These are phyloP conservation scores for Camelina laxa DNA, from an alignment of 345 rosid species.

Conservation along the genomic window DNA sequence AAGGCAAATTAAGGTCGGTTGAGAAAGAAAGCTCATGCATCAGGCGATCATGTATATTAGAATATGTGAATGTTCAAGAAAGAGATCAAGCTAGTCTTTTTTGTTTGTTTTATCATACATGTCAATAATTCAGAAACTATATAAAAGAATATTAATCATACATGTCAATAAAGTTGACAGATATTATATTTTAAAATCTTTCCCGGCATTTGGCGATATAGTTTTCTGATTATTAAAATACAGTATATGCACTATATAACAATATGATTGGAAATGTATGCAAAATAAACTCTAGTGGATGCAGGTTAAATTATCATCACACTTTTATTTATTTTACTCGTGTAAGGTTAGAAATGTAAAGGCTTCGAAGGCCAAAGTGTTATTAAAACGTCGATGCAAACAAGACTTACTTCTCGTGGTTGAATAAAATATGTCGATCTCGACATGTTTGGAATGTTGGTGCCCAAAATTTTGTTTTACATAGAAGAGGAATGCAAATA, in stretches of 20 bases:
- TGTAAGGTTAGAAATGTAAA: too few relatives aligned
- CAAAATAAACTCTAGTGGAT: neutral
- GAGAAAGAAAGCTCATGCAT: conserved; percentile 24
- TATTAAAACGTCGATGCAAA: too few relatives aligned
- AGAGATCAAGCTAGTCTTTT: neutral
- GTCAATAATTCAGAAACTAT: conserved; percentile 22
- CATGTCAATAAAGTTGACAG: neutral
- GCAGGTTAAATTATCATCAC: too few relatives aligned
- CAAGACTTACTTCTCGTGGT: too few relatives aligned
- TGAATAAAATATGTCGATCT: too few relatives aligned
- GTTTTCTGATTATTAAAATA: neutral
- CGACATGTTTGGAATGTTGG: too few relatives aligned
- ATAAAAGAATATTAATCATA: neutral
- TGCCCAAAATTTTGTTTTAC: too few relatives aligned
- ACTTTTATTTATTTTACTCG: too few relatives aligned
- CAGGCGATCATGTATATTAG: neutral
- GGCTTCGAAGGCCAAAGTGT: too few relatives aligned
- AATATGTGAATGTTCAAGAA: conserved; percentile 22
- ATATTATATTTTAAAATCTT: neutral
- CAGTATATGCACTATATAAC: neutral
- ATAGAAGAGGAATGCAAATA: too few relatives aligned
- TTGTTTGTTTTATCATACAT: conserved; percentile 11
- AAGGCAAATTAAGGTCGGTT: conserved; percentile 29
- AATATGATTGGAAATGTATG: neutral
- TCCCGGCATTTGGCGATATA: neutral